Evolutionary conservation across 306 rosid species (phyloP).

Genomic region (Malus sylvestris): DNA sequence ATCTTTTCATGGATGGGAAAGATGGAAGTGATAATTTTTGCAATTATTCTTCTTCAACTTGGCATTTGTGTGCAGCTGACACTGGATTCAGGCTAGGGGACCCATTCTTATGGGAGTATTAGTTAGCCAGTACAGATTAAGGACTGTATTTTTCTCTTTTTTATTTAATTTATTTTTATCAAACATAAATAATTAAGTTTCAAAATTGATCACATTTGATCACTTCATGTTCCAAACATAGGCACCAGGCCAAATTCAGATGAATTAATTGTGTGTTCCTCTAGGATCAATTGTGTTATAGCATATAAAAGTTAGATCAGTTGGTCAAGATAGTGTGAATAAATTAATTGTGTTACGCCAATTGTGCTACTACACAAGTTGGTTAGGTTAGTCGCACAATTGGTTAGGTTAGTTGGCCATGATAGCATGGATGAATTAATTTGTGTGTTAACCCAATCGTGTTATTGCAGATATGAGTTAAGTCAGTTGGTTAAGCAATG

Average conservation of each 20-base stretch:
- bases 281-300: too few species aligned
- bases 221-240: conserved; percentile 7
- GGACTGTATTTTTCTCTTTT: neutral
- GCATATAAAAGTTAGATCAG: conserved; percentile 2
- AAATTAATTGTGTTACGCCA: too few species aligned
- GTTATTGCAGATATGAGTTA: too few species aligned
- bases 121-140: conserved; percentile 7
- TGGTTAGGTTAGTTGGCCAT: too few species aligned
- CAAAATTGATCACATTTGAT: neutral
- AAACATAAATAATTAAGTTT: conserved; percentile 6
- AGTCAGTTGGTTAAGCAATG: too few species aligned
- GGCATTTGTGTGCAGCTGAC: conserved; percentile 58
- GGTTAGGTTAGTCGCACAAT: too few species aligned
- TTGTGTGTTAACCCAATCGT: too few species aligned
- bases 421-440: too few species aligned
- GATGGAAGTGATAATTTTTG: conserved; percentile 28
- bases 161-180: neutral
- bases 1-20: conserved; percentile 46
- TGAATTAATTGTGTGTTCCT: neutral
- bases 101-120: conserved; percentile 53
- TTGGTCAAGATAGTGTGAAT: too few species aligned
- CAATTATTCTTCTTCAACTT: conserved; percentile 42
- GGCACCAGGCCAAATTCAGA: conserved; percentile 2
- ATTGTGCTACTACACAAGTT: too few species aligned
- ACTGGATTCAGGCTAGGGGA: conserved; percentile 52